Evolutionary conservation across 116 monocot species (phyloP).

Genomic region (Cymodocea nodosa): DNA sequence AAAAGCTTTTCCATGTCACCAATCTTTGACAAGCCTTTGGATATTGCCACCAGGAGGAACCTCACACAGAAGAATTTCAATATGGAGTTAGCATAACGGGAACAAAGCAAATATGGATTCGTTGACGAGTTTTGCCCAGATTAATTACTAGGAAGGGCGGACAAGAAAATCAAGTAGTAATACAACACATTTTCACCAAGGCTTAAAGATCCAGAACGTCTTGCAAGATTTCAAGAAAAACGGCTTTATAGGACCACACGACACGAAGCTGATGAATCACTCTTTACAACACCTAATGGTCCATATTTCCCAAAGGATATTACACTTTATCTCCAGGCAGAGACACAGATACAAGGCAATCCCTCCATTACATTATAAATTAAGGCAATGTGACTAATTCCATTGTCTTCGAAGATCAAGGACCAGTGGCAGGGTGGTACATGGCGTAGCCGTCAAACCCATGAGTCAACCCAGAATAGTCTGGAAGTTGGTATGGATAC

Average conservation of each 20-base stretch:
- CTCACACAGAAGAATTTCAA: too few species aligned
- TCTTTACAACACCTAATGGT: constrained; percentile 1
- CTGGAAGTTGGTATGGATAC: constrained; percentile 29
- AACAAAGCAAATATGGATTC: not conserved
- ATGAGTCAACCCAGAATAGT: constrained; percentile 25
- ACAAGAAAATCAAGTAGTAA: not conserved
- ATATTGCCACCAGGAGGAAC: too few species aligned
- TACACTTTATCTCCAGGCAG: too few species aligned
- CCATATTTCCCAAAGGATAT: not conserved
- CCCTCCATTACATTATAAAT: not conserved
- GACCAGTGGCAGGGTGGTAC: constrained; percentile 42
- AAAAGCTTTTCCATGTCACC: too few species aligned
- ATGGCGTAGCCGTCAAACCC: constrained; percentile 30
- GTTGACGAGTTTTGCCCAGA: not conserved
- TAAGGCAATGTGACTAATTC: not conserved
- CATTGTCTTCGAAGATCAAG: too few species aligned
- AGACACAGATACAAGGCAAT: not conserved
- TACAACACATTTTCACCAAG: not conserved
- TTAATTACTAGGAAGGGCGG: not conserved
- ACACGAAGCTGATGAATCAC: not conserved
- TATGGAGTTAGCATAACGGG: too few species aligned
- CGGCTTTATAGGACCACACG: not conserved
- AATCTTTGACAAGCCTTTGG: too few species aligned
- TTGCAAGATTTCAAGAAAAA: not conserved
- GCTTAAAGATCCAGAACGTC: not conserved